Base-by-base conservation (phyloP, 352 stramenopile species). In the Pythium rhizo-oryzae region DNA sequence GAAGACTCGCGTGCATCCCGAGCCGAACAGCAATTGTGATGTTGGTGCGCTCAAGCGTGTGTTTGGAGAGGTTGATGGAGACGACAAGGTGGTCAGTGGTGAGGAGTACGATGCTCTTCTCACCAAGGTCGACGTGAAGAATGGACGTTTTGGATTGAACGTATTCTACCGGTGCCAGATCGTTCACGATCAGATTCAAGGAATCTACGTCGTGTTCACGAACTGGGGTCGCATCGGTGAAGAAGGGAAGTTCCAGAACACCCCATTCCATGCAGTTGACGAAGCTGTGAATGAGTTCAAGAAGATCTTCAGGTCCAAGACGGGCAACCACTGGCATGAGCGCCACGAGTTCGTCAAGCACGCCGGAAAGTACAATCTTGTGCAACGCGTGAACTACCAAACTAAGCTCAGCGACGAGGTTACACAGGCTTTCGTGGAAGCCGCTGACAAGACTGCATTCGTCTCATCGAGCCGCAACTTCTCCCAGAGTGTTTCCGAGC, bases 171-270 rank as follows among this genome's bases (percentile, higher is more conserved):
- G 80, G 0, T 65, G 90, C 55, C 86, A 94, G 50, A 62, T 94
- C n/a, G 82, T 92, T 3, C 73, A 82, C n/a, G 83, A 94, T 50
- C 65, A 85, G 47, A 78, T 92, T 33, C 86, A 92, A 62, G 77
- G 76, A 13, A 79, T 92, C n/a, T 92, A 79, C 65, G 72, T 93
- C 2, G 72, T 93, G 28, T 92, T 93, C 61, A 90, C 84, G 16
- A 96, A 96, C 65, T 93, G 85, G 85, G 85, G 85, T 0, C 80
- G 85, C 1, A 90, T 93, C 43, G 85, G 85, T 11, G 85, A 92
- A 59, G 76, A 65, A 1, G 85, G 85, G 43, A 92, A 93, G 56
- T 92, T 87, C 54, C 85, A 92, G 67, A 90, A 92, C 67, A 92
- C 84, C 3, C 84, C 84, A 11, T 92, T 92, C 70, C 76, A 83